Conservation (phyloP, 768 basidiomycete genomes). For the Kwoniella dendrophila region DNA sequence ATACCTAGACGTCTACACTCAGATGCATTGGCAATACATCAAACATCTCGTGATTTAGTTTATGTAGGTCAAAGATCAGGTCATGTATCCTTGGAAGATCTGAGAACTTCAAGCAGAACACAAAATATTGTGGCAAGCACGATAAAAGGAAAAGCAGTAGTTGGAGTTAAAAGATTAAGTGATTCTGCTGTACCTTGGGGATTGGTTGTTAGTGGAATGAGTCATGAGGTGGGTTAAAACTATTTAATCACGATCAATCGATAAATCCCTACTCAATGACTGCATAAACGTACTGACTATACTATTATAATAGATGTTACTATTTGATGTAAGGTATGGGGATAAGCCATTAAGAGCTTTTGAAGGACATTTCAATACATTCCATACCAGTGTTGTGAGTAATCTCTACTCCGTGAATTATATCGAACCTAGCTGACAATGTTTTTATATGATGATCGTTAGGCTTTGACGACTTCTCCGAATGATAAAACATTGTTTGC, state of each 20-base stretch:
- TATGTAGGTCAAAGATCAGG: slow-evolving; percentile 36
- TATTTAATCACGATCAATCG: not conserved
- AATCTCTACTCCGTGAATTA: not conserved
- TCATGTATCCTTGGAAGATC: slow-evolving; percentile 32
- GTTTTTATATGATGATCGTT: not conserved
- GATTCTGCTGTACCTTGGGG: slow-evolving; percentile 48
- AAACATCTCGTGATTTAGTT: slow-evolving; percentile 30
- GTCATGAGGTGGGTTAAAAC: slow-evolving; percentile 39
- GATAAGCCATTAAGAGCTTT: slow-evolving; percentile 21
- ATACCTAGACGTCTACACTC: slow-evolving; percentile 26
- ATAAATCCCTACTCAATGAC: not conserved
- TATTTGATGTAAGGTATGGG: slow-evolving; percentile 42
- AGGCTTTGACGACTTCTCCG: slow-evolving; percentile 37
- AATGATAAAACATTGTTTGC: slow-evolving; percentile 38
- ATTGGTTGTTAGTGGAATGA: slow-evolving; percentile 37
- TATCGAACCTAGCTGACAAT: not conserved
- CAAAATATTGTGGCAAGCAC: slow-evolving; percentile 20
- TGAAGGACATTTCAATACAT: slow-evolving; percentile 40
- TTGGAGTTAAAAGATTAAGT: slow-evolving; percentile 40
- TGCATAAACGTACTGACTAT: too few relatives aligned
- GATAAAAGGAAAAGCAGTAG: slow-evolving; percentile 35
- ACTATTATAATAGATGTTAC: slow-evolving; percentile 27
- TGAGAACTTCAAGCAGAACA: slow-evolving; percentile 17
- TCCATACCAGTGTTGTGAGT: slow-evolving; percentile 28
- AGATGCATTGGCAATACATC: slow-evolving; percentile 39